These are phyloP conservation scores for Entophlyctis luteolus DNA, from an alignment of 192 early-diverging fungal genomes.

Conservation along the genomic window DNA sequence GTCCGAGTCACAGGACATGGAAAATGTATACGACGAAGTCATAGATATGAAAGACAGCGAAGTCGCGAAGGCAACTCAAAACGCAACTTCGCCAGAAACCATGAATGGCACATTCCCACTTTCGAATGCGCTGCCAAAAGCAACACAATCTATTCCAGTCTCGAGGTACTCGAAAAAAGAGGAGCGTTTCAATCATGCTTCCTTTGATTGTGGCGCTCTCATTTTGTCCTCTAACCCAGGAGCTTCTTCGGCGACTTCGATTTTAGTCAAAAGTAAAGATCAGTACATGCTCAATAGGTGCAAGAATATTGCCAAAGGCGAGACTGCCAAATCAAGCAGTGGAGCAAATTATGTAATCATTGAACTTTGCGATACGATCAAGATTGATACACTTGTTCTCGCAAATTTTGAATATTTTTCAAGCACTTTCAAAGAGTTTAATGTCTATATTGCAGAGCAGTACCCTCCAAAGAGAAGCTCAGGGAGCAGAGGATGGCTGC, in stretches of 20 bases:
- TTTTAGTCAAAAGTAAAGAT: slow-evolving; percentile 89
- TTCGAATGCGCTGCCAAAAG: too few relatives aligned
- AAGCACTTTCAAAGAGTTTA: slow-evolving; percentile 84
- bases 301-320: slow-evolving; percentile 1
- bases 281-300: slow-evolving; percentile 94
- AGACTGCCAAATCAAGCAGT: background rate
- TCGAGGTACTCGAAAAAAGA: too few relatives aligned
- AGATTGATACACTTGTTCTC: slow-evolving; percentile 83
- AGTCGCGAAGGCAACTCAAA: too few relatives aligned
- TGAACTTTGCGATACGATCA: slow-evolving; percentile 90
- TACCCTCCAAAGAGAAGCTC: slow-evolving; percentile 67
- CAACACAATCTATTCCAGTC: too few relatives aligned
- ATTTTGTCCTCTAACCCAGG: slow-evolving; percentile 80
- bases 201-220: slow-evolving; percentile 86
- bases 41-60: too few relatives aligned
- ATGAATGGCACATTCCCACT: too few relatives aligned
- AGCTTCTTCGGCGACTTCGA: slow-evolving; percentile 73
- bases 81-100: too few relatives aligned
- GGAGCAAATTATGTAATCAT: slow-evolving; percentile 75
- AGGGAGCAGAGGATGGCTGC: slow-evolving; percentile 65
- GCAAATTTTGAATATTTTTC: slow-evolving; percentile 98
- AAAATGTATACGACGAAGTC: too few relatives aligned
- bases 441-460: slow-evolving; percentile 67
- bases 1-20: too few relatives aligned
- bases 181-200: slow-evolving; percentile 96